Percentiles rank a stretch among this genome's conserved stretches.
Conservation (phyloP, 192 early-diverging fungal species). For the Umbelopsis vinacea region DNA sequence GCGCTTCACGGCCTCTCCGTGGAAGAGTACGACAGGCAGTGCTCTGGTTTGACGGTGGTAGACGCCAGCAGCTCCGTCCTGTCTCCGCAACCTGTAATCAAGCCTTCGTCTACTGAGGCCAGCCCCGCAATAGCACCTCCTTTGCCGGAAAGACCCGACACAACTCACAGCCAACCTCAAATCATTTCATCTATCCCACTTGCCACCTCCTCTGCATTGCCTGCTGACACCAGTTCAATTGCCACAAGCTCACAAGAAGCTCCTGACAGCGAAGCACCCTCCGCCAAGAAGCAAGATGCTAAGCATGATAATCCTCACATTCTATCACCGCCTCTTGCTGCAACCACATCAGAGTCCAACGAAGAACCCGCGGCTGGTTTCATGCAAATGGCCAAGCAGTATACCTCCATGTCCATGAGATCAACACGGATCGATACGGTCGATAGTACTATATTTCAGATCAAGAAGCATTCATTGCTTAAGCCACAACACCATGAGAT, state of each 20-base stretch:
- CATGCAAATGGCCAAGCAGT: background rate
- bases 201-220: too few relatives aligned
- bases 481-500: conserved; percentile 37
- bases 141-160: too few relatives aligned
- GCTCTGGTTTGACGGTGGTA: background rate
- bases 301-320: background rate
- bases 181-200: too few relatives aligned
- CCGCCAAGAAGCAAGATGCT: background rate
- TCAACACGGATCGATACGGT: background rate
- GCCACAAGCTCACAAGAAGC: background rate
- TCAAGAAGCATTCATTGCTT: conserved; percentile 32
- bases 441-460: conserved; percentile 22
- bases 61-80: background rate
- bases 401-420: background rate
- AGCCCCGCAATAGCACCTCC: background rate
- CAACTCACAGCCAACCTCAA: too few relatives aligned
- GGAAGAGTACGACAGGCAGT: conserved; percentile 11
- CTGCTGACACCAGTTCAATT: background rate
- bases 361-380: background rate
- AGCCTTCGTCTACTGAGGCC: background rate
- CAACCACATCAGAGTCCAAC: background rate
- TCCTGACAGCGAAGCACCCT: background rate
- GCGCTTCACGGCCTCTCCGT: background rate
- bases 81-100: background rate
- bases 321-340: background rate